Conservation (phyloP, 2,329 filamentous ascomycete genomes). For the Byssothecium circinans region DNA sequence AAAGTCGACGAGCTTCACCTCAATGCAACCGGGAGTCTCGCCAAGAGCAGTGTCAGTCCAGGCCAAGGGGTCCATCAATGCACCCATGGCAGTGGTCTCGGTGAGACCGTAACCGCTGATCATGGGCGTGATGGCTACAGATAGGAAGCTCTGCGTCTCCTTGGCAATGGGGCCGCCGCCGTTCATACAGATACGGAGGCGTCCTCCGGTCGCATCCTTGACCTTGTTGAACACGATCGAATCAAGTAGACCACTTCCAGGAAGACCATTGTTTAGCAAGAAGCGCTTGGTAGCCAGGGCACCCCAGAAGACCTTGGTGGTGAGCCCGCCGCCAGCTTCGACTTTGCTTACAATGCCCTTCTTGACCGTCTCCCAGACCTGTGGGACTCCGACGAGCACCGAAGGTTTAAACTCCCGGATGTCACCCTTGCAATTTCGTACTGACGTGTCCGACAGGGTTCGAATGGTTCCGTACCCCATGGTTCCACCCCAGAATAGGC, state of each 20-base stretch:
- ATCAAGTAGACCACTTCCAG: slow-evolving; percentile 72
- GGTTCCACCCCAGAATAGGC: slow-evolving; percentile 84
- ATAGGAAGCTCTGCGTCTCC: slow-evolving; percentile 87
- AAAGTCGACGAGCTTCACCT: slow-evolving; percentile 90
- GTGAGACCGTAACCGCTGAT: slow-evolving; percentile 92
- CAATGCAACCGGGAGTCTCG: slow-evolving; percentile 73
- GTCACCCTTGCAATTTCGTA: slow-evolving; percentile 89
- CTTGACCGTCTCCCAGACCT: slow-evolving; percentile 95
- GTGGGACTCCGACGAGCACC: slow-evolving; percentile 89
- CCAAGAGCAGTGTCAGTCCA: slow-evolving; percentile 80
- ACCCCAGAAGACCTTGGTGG: slow-evolving; percentile 77
- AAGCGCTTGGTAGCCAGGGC: slow-evolving; percentile 64
- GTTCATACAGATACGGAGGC: slow-evolving; percentile 87
- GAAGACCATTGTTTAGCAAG: slow-evolving; percentile 62
- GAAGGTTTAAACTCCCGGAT: slow-evolving; percentile 90
- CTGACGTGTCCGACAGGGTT: slow-evolving; percentile 81
- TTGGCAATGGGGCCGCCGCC: slow-evolving; percentile 88
- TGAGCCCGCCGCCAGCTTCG: slow-evolving; percentile 68
- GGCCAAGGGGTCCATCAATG: slow-evolving; percentile 79
- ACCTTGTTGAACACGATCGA: slow-evolving; percentile 88
- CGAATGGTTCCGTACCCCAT: slow-evolving; percentile 92
- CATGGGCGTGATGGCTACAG: slow-evolving; percentile 91
- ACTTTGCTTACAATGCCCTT: slow-evolving; percentile 88
- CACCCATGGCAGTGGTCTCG: slow-evolving; percentile 83
- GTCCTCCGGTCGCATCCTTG: slow-evolving; percentile 84